These are phyloP conservation scores for Scenedesmus sp. DNA, from an alignment of 163 green algal species.

Conservation along the genomic window DNA sequence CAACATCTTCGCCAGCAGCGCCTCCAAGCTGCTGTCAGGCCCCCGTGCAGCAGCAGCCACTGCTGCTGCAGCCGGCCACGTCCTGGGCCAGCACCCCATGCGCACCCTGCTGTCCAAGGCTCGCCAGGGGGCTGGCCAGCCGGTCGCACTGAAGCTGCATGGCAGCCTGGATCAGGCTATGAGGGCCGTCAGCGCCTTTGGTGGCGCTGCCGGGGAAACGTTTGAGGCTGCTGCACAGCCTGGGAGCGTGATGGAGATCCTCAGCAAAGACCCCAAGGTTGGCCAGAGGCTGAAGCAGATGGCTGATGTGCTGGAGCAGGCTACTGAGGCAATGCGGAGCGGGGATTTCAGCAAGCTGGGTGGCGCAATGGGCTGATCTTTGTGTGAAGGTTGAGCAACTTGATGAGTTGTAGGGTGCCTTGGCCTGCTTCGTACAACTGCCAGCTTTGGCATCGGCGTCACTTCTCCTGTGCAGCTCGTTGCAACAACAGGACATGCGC, in stretches of 20 bases:
- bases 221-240: neutral
- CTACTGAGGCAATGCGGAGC: neutral
- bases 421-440: too few species aligned
- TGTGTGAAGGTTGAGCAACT: too few species aligned
- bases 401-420: too few species aligned
- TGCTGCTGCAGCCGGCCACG: neutral
- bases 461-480: too few species aligned
- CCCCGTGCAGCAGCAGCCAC: neutral
- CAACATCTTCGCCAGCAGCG: constrained; percentile 14
- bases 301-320: constrained; percentile 16
- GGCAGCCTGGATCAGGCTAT: constrained; percentile 21
- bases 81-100: constrained; percentile 15
- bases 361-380: neutral
- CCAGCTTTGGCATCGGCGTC: too few species aligned
- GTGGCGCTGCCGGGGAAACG: neutral
- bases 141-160: constrained; percentile 11
- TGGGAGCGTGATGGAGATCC: constrained; percentile 27
- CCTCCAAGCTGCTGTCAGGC: constrained; percentile 5
- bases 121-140: constrained; percentile 23
- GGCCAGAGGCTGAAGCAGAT: constrained; percentile 24
- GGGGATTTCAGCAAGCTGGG: neutral
- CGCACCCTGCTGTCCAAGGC: constrained; percentile 36
- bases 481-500: too few species aligned
- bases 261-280: neutral
- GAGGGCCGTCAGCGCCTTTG: neutral